Percentiles rank a stretch among this genome's conserved stretches.
Evolutionary conservation across 306 rosid species (phyloP).

Genomic region (Lagenaria siceraria): DNA sequence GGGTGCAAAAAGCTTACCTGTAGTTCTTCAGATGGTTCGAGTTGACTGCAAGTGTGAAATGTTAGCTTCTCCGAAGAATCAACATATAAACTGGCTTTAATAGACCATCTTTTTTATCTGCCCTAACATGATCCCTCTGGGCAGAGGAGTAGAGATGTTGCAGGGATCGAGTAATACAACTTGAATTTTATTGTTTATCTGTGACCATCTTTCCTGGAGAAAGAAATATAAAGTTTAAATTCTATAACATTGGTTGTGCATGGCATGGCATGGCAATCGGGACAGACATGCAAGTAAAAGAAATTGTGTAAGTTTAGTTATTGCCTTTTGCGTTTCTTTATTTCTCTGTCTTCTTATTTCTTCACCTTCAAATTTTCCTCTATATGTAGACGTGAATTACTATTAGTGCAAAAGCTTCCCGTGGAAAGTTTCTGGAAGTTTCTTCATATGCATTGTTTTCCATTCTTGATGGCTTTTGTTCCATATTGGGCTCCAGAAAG

Average conservation of each 20-base stretch:
- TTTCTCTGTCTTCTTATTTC: background rate
- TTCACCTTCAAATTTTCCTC: background rate
- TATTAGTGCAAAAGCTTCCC: background rate
- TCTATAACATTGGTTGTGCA: background rate
- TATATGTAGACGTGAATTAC: background rate
- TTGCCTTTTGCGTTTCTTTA: background rate
- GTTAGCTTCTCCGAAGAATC: slow-evolving; percentile 35
- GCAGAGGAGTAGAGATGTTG: slow-evolving; percentile 60
- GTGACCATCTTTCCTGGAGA: background rate
- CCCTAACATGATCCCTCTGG: slow-evolving; percentile 50
- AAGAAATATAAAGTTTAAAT: background rate
- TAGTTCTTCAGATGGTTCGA: slow-evolving; percentile 71
- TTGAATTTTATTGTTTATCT: background rate
- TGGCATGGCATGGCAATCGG: background rate
- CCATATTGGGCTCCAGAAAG: background rate
- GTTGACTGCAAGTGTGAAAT: slow-evolving; percentile 8
- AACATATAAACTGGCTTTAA: slow-evolving; percentile 58
- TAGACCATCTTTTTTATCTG: slow-evolving; percentile 53
- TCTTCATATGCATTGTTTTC: background rate
- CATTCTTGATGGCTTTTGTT: background rate
- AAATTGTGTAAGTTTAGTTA: background rate
- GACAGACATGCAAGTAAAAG: background rate
- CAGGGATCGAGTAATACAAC: slow-evolving; percentile 37
- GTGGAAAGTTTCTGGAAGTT: background rate
- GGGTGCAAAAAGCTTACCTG: slow-evolving; percentile 59